Evolutionary conservation across 2,329 filamentous ascomycete genomes (phyloP), one percentile per base, ranked within the genome.

Genomic region (Tolypocladium endophyticum): DNA sequence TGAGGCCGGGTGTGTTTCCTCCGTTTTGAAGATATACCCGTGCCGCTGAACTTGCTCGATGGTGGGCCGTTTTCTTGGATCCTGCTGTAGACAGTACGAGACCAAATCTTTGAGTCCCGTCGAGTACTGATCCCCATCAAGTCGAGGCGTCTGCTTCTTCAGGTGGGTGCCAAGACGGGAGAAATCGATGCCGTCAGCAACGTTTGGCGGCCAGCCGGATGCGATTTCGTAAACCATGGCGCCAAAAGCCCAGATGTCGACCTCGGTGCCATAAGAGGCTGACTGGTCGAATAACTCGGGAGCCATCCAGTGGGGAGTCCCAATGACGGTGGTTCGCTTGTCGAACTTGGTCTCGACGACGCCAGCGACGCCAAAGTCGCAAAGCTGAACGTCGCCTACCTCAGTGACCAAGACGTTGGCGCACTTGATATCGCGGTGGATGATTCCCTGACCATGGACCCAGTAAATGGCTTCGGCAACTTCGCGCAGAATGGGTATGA

Each of bases 231-330:
- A 91, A 1, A 91, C 79, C 71, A 92, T 88, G 62, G 89, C 88
- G 1, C 90, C 90, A 69, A 90, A 92, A 2, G 90, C 89, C 90
- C 90, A 94, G 57, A 92, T 91, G 66, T 94, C 90, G 52, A 88
- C 85, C 67, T 88, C 86, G 18, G 85, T 87, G 61, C 87, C 87
- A 69, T 89, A 89, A 6, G 85, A 84, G 12, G 81, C 78, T 4
- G 81, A 77, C 43, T 82, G 78, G 60, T 87, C 83, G 65, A 89
- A 87, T 16, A 93, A 79, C 67, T 94, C 90, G 0, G 88, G 89
- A 0, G 90, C 88, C 89, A 94, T 92, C 88, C 89, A 94, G 72
- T 92, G 86, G 3, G 87, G 87, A 0, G 90, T 94, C 28, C 90
- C 90, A 59, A 93, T 88, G 56, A 93, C 87, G 0, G 90, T 93